phyloP scores from a whole-genome alignment of 345 rosid genomes.

The Aegle marmelos region DNA sequence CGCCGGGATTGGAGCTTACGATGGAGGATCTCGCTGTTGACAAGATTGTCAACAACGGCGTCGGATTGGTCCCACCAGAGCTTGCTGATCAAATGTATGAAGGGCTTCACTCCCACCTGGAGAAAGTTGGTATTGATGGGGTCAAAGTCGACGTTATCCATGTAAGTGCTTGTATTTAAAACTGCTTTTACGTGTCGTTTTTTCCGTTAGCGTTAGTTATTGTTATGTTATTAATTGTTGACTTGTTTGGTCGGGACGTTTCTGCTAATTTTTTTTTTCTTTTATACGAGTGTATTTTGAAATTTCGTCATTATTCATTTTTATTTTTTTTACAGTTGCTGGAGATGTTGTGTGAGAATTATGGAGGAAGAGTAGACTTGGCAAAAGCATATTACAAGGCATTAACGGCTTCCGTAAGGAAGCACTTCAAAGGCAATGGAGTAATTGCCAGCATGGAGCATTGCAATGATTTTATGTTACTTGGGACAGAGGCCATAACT shows the following conservation, averaged over 20 bases:
- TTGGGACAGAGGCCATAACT: conserved; percentile 89
- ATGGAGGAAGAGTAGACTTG: conserved; percentile 91
- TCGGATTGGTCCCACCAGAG: conserved; percentile 80
- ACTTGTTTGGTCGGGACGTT: conserved; percentile 41
- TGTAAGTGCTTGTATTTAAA: conserved; percentile 37
- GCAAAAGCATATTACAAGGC: conserved; percentile 85
- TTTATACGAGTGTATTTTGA: background rate
- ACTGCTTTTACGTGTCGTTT: background rate
- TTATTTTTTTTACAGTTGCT: conserved; percentile 39
- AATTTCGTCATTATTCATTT: no score
- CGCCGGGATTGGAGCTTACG: conserved; percentile 67
- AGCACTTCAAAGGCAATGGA: conserved; percentile 89
- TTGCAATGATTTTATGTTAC: conserved; percentile 97
- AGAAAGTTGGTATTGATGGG: conserved; percentile 78
- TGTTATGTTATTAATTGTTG: background rate
- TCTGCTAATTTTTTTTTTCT: background rate
- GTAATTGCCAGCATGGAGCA: conserved; percentile 99
- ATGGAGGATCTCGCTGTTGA: conserved; percentile 98
- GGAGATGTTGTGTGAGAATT: conserved; percentile 84
- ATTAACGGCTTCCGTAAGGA: conserved; percentile 67
- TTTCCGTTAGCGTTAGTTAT: conserved; percentile 12
- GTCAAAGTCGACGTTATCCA: conserved; percentile 98
- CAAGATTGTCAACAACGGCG: conserved; percentile 64
- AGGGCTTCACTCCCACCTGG: conserved; percentile 78
- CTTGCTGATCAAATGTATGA: conserved; percentile 63